A percentile compares a stretch with the other conserved stretches of the same genome.
Evolutionary conservation across 2,329 filamentous ascomycete species (phyloP).

Genomic region (Penicillium digitatum): DNA sequence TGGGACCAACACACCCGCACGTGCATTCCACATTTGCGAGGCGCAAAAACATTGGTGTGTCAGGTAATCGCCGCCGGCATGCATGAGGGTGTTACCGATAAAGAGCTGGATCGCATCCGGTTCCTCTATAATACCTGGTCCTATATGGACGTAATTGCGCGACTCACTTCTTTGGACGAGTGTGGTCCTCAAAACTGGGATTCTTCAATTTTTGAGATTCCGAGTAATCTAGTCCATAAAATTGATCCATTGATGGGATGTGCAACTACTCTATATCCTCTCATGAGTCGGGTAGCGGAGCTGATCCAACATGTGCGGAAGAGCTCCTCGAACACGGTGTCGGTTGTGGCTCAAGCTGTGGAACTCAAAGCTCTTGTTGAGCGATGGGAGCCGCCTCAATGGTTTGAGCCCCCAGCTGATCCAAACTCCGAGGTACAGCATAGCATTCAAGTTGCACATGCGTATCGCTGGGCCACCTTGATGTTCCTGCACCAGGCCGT

Average conservation of each 20-base stretch:
- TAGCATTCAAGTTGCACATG: conserved; percentile 62
- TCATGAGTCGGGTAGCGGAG: conserved; percentile 63
- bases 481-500: conserved; percentile 66
- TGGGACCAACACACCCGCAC: conserved; percentile 68
- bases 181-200: conserved; percentile 51
- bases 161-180: conserved; percentile 60
- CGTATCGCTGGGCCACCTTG: conserved; percentile 64
- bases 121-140: conserved; percentile 70
- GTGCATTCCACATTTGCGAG: conserved; percentile 65
- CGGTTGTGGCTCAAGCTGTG: conserved; percentile 59
- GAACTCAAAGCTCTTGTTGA: conserved; percentile 59
- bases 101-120: conserved; percentile 54
- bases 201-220: conserved; percentile 39
- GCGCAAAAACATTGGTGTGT: conserved; percentile 61
- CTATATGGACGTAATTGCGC: conserved; percentile 69
- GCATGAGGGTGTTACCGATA: conserved; percentile 37
- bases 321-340: conserved; percentile 53
- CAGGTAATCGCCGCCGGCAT: conserved; percentile 51
- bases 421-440: conserved; percentile 60
- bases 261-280: conserved; percentile 62
- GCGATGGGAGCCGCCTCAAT: conserved; percentile 57
- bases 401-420: conserved; percentile 61
- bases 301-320: conserved; percentile 61
- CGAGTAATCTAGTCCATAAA: conserved; percentile 48
- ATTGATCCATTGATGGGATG: conserved; percentile 71